Conservation (phyloP, 2,329 filamentous ascomycete species). For the Hortaea sp. region DNA sequence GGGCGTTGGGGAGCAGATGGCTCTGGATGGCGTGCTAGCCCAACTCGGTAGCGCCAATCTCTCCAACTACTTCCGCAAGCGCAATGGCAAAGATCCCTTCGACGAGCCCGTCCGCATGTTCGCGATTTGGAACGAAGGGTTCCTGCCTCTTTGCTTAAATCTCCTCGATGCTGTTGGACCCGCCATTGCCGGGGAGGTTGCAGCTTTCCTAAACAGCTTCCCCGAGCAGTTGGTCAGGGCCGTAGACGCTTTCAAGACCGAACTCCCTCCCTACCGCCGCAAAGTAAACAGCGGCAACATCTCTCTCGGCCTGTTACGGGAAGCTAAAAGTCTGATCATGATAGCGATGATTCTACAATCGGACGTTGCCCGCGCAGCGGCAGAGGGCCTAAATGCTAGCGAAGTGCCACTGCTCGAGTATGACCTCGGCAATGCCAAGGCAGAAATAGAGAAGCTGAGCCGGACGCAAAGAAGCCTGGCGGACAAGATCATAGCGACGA, state of each 20-base stretch:
- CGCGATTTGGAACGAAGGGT: slow-evolving; percentile 73
- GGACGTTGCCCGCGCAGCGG: slow-evolving; percentile 54
- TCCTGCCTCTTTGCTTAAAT: slow-evolving; percentile 82
- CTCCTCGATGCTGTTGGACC: slow-evolving; percentile 71
- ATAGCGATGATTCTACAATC: slow-evolving; percentile 62
- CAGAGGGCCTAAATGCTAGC: slow-evolving; percentile 44
- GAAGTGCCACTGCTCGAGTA: slow-evolving; percentile 66
- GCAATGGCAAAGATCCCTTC: slow-evolving; percentile 65
- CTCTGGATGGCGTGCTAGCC: slow-evolving; percentile 72
- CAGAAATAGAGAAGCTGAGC: slow-evolving; percentile 73
- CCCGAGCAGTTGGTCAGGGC: slow-evolving; percentile 66
- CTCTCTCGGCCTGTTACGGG: slow-evolving; percentile 62
- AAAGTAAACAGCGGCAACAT: slow-evolving; percentile 50
- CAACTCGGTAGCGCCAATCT: slow-evolving; percentile 72
- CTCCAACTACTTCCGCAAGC: slow-evolving; percentile 61
- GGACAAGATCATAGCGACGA: slow-evolving; percentile 14
- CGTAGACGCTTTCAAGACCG: slow-evolving; percentile 60
- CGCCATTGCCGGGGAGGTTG: slow-evolving; percentile 73
- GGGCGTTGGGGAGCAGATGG: slow-evolving; percentile 76
- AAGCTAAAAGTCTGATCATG: slow-evolving; percentile 69
- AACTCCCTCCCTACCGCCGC: slow-evolving; percentile 23
- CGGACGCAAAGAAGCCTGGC: slow-evolving; percentile 55
- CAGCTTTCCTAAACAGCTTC: slow-evolving; percentile 83
- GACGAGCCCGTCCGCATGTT: slow-evolving; percentile 70
- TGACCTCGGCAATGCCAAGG: slow-evolving; percentile 61